Conservation (phyloP, 495 filamentous ascomycete genomes). For the Penicillium cinerascens region DNA sequence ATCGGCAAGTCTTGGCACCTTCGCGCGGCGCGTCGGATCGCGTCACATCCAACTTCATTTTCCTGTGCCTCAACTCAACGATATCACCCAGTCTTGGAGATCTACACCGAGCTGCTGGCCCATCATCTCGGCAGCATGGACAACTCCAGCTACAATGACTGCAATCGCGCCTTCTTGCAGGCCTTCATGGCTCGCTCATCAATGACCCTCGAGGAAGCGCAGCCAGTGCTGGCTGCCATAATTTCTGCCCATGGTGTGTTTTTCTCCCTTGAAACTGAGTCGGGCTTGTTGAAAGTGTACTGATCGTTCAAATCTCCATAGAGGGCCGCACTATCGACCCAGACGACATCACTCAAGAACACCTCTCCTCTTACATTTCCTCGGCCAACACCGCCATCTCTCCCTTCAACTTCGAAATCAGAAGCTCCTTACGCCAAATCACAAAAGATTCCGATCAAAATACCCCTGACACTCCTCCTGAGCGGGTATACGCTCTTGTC, state of each 20-base stretch:
- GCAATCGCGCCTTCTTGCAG: slow-evolving; percentile 90
- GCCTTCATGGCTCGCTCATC: slow-evolving; percentile 75
- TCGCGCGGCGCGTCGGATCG: slow-evolving; percentile 17
- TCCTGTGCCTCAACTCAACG: neutral
- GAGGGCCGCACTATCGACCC: slow-evolving; percentile 40
- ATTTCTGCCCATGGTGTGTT: slow-evolving; percentile 51
- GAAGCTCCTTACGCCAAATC: slow-evolving; percentile 63
- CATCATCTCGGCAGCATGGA: neutral
- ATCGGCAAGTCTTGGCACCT: slow-evolving; percentile 14
- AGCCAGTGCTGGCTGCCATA: slow-evolving; percentile 73
- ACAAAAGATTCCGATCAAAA: slow-evolving; percentile 11
- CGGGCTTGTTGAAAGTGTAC: neutral
- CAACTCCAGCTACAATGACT: slow-evolving; percentile 51
- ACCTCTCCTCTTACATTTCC: slow-evolving; percentile 65
- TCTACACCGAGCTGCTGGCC: neutral
- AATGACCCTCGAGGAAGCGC: slow-evolving; percentile 70
- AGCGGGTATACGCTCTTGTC: slow-evolving; percentile 68
- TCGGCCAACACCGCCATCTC: slow-evolving; percentile 69
- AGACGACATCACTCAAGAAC: slow-evolving; percentile 61
- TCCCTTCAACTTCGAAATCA: slow-evolving; percentile 82
- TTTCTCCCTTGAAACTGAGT: neutral
- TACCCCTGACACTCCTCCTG: slow-evolving; percentile 13
- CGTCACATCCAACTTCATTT: slow-evolving; percentile 9
- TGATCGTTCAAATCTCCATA: slow-evolving; percentile 6
- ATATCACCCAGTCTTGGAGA: neutral